phyloP scores from a whole-genome alignment of 805 yeast genomes.

The Candida tammaniensis region DNA sequence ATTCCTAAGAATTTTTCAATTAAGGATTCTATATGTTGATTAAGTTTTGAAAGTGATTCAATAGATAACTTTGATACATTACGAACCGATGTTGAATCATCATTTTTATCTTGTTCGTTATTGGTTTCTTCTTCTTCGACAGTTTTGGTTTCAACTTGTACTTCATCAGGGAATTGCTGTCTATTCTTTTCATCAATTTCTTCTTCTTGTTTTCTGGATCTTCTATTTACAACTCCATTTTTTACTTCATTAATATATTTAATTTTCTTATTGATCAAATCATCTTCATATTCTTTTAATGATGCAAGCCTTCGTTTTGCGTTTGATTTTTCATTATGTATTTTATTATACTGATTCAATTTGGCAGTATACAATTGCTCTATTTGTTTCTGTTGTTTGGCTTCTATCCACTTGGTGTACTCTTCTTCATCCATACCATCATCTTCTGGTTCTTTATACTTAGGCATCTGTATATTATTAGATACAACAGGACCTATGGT shows the following conservation, averaged over 20 bases:
- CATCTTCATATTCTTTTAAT: slow-evolving; percentile 32
- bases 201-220: slow-evolving; percentile 36
- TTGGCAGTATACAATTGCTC: slow-evolving; percentile 19
- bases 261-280: slow-evolving; percentile 35
- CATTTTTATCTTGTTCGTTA: too few species aligned
- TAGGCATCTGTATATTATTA: slow-evolving; percentile 12
- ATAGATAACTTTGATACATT: too few species aligned
- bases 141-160: neutral
- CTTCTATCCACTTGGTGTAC: slow-evolving; percentile 20
- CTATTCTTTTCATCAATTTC: slow-evolving; percentile 27
- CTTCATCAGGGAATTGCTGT: slow-evolving; percentile 2
- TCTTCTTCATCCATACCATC: slow-evolving; percentile 26
- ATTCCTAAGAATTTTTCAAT: slow-evolving; percentile 54
- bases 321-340: slow-evolving; percentile 16
- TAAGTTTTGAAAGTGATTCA: slow-evolving; percentile 23
- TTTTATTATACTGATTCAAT: slow-evolving; percentile 15
- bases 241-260: slow-evolving; percentile 29
- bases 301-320: slow-evolving; percentile 20
- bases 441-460: slow-evolving; percentile 9
- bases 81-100: too few species aligned
- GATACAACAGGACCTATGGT: slow-evolving; percentile 5
- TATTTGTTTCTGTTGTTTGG: slow-evolving; percentile 21
- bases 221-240: slow-evolving; percentile 15
- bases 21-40: slow-evolving; percentile 36
- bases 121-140: too few species aligned